A percentile compares a stretch with the other conserved stretches of the same genome.
phyloP scores from a whole-genome alignment of 768 basidiomycete genomes.

The Boletus coccyginus region DNA sequence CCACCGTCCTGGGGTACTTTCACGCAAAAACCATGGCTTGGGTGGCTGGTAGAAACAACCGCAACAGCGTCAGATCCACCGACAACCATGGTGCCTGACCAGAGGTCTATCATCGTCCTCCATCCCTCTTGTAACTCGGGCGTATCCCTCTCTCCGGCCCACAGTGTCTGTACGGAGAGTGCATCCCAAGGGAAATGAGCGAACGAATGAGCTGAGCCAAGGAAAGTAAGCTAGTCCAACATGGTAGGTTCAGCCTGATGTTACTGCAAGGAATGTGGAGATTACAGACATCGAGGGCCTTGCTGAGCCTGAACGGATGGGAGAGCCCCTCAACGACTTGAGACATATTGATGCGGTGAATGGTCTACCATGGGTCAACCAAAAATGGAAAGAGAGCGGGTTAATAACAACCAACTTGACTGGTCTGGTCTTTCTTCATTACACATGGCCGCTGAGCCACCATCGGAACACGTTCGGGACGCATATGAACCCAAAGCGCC shows the following conservation, averaged over 20 bases:
- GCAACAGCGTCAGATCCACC: conserved; percentile 38
- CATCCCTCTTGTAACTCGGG: conserved; percentile 39
- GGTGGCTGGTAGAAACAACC: conserved; percentile 34
- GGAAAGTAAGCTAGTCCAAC: conserved; percentile 32
- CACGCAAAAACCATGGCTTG: conserved; percentile 28
- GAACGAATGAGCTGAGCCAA: conserved; percentile 32
- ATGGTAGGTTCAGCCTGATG: conserved; percentile 9
- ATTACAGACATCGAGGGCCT: conserved; percentile 44
- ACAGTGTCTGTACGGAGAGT: conserved; percentile 38
- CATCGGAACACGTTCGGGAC: conserved; percentile 14
- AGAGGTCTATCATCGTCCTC: conserved; percentile 45
- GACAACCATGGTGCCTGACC: conserved; percentile 51
- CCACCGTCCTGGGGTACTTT: conserved; percentile 31
- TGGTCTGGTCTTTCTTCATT: conserved; percentile 2
- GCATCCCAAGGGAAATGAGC: conserved; percentile 45
- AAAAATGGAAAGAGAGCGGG: conserved; percentile 21
- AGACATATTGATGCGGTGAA: conserved; percentile 6
- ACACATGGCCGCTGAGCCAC: conserved; percentile 23
- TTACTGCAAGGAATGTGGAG: conserved; percentile 1
- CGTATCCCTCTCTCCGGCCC: conserved; percentile 33
- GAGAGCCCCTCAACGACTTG: not conserved
- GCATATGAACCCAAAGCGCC: conserved; percentile 51
- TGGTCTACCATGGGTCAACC: not conserved
- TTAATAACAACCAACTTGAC: not conserved
- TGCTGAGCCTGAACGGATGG: conserved; percentile 42